These are phyloP conservation scores for Acacia melanoxylon DNA, from an alignment of 306 rosid species.

Conservation along the genomic window DNA sequence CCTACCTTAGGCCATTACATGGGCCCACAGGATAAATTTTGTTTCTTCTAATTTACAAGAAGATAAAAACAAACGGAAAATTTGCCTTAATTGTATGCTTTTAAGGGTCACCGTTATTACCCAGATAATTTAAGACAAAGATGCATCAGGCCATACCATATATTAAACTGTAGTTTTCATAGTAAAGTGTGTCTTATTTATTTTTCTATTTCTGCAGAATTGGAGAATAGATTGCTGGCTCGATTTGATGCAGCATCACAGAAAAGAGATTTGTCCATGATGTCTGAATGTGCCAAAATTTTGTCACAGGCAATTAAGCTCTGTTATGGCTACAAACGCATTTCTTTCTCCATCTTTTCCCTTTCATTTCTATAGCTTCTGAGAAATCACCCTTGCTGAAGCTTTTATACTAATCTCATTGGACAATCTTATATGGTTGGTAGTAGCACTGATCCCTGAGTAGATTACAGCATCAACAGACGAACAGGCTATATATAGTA, in stretches of 20 bases:
- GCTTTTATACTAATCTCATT: not conserved
- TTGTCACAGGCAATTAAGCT: constrained; percentile 72
- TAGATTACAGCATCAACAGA: constrained; percentile 18
- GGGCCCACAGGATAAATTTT: not conserved
- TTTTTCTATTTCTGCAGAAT: constrained; percentile 50
- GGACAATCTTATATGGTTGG: not conserved
- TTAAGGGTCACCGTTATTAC: not conserved
- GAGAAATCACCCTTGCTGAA: not conserved
- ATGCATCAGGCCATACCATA: not conserved
- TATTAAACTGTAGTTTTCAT: not conserved
- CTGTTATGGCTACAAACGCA: not conserved
- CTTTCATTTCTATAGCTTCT: not conserved
- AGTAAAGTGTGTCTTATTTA: not conserved
- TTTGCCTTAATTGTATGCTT: not conserved
- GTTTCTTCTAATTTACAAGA: constrained; percentile 12
- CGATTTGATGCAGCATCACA: constrained; percentile 96
- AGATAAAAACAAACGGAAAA: not conserved
- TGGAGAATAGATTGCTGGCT: constrained; percentile 94
- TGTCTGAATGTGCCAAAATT: constrained; percentile 99
- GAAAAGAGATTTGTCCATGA: constrained; percentile 79
- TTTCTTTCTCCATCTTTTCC: not conserved
- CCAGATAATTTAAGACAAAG: not conserved
- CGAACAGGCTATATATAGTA: not conserved
- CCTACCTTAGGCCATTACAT: constrained; percentile 22
- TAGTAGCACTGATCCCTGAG: not conserved